Evolutionary conservation across 2,329 filamentous ascomycete genomes (phyloP), one percentile per base, ranked within the genome.

Genomic region (Fusarium subtropicale): DNA sequence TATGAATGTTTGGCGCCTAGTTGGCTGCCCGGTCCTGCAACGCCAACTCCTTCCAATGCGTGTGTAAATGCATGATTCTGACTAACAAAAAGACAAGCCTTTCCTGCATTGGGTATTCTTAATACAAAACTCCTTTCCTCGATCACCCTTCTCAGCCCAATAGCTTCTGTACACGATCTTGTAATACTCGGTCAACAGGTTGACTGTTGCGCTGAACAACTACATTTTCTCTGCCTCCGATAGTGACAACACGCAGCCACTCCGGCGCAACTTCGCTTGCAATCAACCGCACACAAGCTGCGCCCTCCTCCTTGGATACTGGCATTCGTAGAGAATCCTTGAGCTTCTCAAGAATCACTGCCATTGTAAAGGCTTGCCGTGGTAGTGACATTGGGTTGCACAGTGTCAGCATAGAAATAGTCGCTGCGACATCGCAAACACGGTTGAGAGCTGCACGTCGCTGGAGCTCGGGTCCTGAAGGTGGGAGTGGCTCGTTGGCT

Each of bases 371-470:
- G 2, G 90, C 87, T 66, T 91, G 82, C 12, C 88, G 82, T 7
- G 83, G 85, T 73, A 87, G 83, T 31, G 80, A 81, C 45, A 77
- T 72, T 10, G 81, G 79, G 38, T 79, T 85, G n/a, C 82, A 83
- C 44, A 87, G 83, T 75, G 85, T 86, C 65, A 93, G 83, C 82
- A 92, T 87, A n/a, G 85, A 85, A 34, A 94, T 80, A 8, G 92
- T 87, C 8, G 88, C 85, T 3, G 88, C 85, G 12, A 94, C 86
- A 72, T 93, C 91, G n/a, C 85, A 83, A 1, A 89, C 86, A 12
- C 91, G 87, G 71, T 91, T 88, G 26, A 92, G 81, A 0, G 91
- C 91, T 5, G 88, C 86, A 16, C 84, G 85, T 15, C 90, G 89
- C 66, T 86, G 81, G 5, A 92, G 80, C 71, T 89, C 84, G 0